Base-by-base conservation (phyloP, 2,329 filamentous ascomycete species). In the Periconia sp. region DNA sequence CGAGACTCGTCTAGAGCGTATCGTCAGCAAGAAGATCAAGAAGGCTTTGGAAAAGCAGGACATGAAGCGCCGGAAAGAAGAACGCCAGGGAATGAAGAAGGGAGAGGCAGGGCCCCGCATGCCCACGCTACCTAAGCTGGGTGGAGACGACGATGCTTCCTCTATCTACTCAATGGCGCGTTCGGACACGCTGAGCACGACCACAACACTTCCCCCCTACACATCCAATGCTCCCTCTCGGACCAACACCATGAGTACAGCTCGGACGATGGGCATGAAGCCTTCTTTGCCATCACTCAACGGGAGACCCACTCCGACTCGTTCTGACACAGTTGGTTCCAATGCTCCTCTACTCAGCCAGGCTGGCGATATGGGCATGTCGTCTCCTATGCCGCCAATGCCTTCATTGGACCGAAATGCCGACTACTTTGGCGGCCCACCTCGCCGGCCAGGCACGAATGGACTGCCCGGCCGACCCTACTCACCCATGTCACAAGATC, bases 21-120 rank as follows among this genome's bases (percentile, higher is more conserved):
- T 97, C 54, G 92, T 97, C 4, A 84, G 85, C 40, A 81, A 78
- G 59, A 96, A 94, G 73, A 88, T 96, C 59, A 90, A 94, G 72
- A 92, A 90, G 68, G 92, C 91, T 0, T 73, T 97, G 18, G 87
- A 86, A 37, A 90, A 91, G 58, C 87, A 94, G 39, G 85, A 84
- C 40, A 72, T 70, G 40, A 69, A 76, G 65, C 67, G 71, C 67
- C 65, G 73, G 35, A 59, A 56, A 34, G 63, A 65, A 17, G 64
- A 68, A 79, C 57, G 74, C 51, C 68, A 48, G 26, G 61, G 59
- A 9, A 56, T 61, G 35, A 74, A 77, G 79, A 56, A 72, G 29
- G 80, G 82, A 37, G 81, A 59, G 10, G 34, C 54, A 11, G 50
- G 52, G 24, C 26, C 34, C n/a, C 59, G 64, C 34, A 58, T 61